Base-by-base conservation (phyloP, 257 asterid species). In the Rubia yunnanensis region DNA sequence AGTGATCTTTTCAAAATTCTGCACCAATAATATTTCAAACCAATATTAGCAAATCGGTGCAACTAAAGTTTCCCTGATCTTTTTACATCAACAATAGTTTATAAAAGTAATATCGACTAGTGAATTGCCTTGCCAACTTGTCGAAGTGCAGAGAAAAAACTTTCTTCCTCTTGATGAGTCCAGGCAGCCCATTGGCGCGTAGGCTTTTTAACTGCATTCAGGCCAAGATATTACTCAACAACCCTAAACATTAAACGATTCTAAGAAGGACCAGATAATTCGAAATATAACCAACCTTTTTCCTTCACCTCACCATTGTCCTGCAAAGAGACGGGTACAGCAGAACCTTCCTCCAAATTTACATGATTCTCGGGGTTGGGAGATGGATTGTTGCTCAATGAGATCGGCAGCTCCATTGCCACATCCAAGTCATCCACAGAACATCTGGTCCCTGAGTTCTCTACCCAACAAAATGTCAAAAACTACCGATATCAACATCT, bases 121-220 rank as follows among this genome's bases (percentile, higher is more conserved):
- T 32, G 35, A 35, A 69, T 80, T 80, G 78, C 99, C 99, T 94
- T 94, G 78, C 99, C 99, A 84, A 88, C 95, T 82, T 85, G 99
- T 64, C 99, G 96, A 68, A 94, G 76, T 53, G 96, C 99, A 66
- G 84, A 74, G 71, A 90, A 94, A 77, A 94, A 94, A 70, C 94
- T 86, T 77, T 94, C 99, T 79, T 94, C 99, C 80, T 94, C 99
- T 67, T 90, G 92, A 64, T 95, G 96, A 48, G 99, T 94, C 99
- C 99, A 94, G 73, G 99, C 99, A 78, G 99, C 99, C 99, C 99
- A 94, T 78, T 86, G 97, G 48, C 99, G 94, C 9, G 99, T 85
- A 73, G 74, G 95, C 73, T 73, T 90, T 81, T 88, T 91, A 31
- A 73, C 99, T 90, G 74, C 66, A 57, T 67, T 59, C 49, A 63